Base-by-base conservation (phyloP, 192 early-diverging fungal species). In the Linnemannia schmuckeri region DNA sequence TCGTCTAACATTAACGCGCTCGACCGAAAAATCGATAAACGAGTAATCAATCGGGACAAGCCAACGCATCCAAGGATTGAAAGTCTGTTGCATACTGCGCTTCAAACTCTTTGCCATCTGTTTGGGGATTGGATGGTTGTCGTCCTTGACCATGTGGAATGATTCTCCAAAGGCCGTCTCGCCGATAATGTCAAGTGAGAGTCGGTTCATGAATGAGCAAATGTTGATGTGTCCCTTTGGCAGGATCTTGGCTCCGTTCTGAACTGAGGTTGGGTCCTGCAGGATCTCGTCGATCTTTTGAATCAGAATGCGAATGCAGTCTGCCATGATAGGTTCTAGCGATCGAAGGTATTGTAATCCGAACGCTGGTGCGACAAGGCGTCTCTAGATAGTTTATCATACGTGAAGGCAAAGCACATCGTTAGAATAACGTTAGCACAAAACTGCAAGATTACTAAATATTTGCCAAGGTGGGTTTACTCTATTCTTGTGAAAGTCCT, bases 291-390 rank as follows among this genome's bases (percentile, higher is more conserved):
- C 81, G 38, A 93, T 73, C 46, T 83, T 84, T 13, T 75, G 20
- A 6, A 89, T 69, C n/a, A 93, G 24, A 15, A 75, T 70, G 17
- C 81, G 66, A 24, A 85, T 77, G 52, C 79, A 84, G 1, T 70
- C 76, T 10, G 72, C 35, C 78, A 93, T 89, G 22, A 90, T 80
- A 8, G 78, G 82, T 37, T 93, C 92, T 15, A 93, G 49, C 0
- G 89, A 88, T 9, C 88, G 74, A 3, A 93, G 78, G 63, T 93
- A 88, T 38, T 89, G 89, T n/a, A 92, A 69, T 22, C 90, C 89
- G 75, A 93, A 93, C 18, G 92, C 91, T 2, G 92, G 92, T 20
- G 92, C 84, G 17, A 93, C 79, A 27, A 89, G 68, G 30, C 90
- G 88, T 73, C 92, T 76, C 91, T 92, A 90, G 38, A 76, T 52